phyloP scores from a whole-genome alignment of 176 grass and related monocot genomes.

The Carex cristatella region DNA sequence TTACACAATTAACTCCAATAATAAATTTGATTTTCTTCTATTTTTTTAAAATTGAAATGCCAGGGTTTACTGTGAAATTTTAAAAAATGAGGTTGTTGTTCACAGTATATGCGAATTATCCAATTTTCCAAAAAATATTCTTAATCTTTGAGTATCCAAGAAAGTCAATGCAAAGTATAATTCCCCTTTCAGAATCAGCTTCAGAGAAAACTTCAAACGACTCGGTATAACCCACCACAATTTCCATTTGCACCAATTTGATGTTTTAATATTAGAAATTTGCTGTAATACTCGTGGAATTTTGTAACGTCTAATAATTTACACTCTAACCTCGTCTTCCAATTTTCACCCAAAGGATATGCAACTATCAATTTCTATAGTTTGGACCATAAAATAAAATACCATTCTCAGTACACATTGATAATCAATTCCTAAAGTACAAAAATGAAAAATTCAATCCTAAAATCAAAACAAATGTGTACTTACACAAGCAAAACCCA shows the following conservation, averaged over 20 bases:
- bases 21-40: background rate
- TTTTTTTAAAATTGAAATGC: background rate
- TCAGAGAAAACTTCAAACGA: background rate
- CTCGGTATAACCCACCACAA: background rate
- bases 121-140: background rate
- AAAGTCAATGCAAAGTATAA: background rate
- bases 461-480: background rate
- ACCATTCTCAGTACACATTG: background rate
- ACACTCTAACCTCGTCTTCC: background rate
- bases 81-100: background rate
- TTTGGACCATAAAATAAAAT: background rate
- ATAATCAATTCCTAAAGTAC: background rate
- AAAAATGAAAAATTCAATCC: background rate
- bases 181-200: background rate
- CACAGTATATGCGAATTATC: background rate
- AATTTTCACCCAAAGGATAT: background rate
- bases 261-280: background rate
- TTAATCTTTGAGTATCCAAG: background rate
- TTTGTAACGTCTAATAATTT: background rate
- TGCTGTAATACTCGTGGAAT: background rate
- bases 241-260: background rate
- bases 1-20: background rate
- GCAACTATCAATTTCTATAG: background rate
- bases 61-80: background rate
- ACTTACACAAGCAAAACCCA: slow-evolving; percentile 35